Base-by-base conservation (phyloP, 2,329 filamentous ascomycete species). In the Colletotrichum somersetense region DNA sequence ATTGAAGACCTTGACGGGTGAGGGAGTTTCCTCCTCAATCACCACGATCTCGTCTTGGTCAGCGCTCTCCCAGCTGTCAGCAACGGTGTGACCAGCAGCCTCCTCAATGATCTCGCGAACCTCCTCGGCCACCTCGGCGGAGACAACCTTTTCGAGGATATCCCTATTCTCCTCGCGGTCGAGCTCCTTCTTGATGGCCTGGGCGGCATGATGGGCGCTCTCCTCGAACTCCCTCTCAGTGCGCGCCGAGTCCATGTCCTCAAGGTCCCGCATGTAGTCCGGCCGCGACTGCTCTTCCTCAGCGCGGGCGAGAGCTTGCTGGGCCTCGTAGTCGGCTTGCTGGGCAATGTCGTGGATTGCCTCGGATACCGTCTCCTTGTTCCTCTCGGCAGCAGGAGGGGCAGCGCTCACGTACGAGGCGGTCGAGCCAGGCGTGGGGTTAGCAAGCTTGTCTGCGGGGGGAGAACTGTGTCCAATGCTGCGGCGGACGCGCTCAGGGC, bases 31-130 rank as follows among this genome's bases (percentile, higher is more conserved):
- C 75, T 92, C 91, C 80, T 94, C 92, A 44, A 89, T 88, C 58
- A 88, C 85, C 26, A 88, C 85, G 78, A 89, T 87, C 78, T 91
- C 87, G 72, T 92, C 92, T 74, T 92, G 91, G 67, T 95, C 94
- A 5, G 92, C 93, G 75, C 92, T 97, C 85, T 97, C 95, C 95
- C 95, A 97, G 82, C 91, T 95, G 75, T 97, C 95, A n/a, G 91
- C 93, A 58, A 95, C 86, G 30, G 88, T 85, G 30, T 89, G 67
- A 73, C 89, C 86, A 62, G 88, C 87, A 48, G 87, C 85, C 72
- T 89, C 86, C 59, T 91, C 89, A 62, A 90, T 85, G 71, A 84
- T 83, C 33, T 85, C 81, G 38, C 80, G 82, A 57, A 84, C 82
- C 38, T 85, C 84, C 73, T 88, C 85, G 16, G 88, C 88, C 38